Evolutionary conservation across 1,284 basidiomycete genomes (phyloP).

Genomic region (Cutaneotrichosporon cavernicola): DNA sequence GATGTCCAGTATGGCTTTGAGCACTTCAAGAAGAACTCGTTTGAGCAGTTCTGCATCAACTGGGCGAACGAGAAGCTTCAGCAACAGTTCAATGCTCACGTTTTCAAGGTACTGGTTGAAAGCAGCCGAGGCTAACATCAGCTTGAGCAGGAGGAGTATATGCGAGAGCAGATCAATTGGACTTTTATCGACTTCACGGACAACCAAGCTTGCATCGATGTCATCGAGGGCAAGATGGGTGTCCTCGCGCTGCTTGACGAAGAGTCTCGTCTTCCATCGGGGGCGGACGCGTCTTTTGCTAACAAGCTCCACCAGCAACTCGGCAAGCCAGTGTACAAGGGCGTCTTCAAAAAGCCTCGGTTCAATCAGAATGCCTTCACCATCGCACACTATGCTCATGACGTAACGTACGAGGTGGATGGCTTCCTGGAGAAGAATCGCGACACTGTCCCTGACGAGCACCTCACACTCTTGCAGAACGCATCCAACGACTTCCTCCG

Average conservation of each 20-base stretch:
- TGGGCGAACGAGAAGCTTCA: conserved; percentile 98
- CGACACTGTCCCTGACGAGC: conserved; percentile 98
- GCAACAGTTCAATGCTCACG: conserved; percentile 98
- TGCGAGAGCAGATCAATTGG: conserved; percentile 95
- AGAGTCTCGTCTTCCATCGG: conserved; percentile 93
- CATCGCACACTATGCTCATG: conserved; percentile 95
- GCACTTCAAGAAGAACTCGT: conserved; percentile 98
- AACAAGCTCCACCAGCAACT: conserved; percentile 91
- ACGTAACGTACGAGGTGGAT: conserved; percentile 97
- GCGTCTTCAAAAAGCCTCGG: conserved; percentile 94
- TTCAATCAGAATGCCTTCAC: conserved; percentile 98
- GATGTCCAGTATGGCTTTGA: conserved; percentile 75
- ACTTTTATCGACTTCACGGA: conserved; percentile 99
- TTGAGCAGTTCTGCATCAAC: conserved; percentile 99
- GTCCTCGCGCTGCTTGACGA: conserved; percentile 94
- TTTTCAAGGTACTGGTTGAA: conserved; percentile 67
- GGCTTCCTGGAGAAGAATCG: conserved; percentile 99
- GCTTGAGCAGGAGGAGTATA: conserved; percentile 83
- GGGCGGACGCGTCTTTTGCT: conserved; percentile 88
- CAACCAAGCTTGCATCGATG: conserved; percentile 97
- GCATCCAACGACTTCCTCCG: conserved; percentile 92
- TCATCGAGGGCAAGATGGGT: conserved; percentile 96
- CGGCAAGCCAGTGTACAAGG: conserved; percentile 77
- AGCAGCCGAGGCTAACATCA: conserved; percentile 25
- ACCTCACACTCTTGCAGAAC: conserved; percentile 77